These are phyloP conservation scores for Pilatotrama ljubarskyi DNA, from an alignment of 768 basidiomycete species.

Conservation along the genomic window DNA sequence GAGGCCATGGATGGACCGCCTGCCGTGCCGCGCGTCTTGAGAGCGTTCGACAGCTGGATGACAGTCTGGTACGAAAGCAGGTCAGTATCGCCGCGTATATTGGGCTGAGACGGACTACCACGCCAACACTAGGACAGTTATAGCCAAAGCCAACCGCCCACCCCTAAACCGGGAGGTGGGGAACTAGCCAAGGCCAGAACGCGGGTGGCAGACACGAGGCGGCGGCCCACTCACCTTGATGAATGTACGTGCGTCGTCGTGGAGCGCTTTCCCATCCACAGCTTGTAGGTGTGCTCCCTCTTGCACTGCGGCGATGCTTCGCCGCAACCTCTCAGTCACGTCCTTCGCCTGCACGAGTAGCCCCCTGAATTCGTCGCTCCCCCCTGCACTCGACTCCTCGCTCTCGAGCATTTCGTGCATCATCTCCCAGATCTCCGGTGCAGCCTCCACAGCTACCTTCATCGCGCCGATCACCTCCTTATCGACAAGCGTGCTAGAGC, in stretches of 20 bases:
- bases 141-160: not conserved
- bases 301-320: conserved; percentile 58
- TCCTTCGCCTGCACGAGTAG: conserved; percentile 61
- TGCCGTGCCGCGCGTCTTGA: conserved; percentile 58
- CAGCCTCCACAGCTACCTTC: conserved; percentile 74
- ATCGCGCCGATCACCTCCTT: conserved; percentile 80
- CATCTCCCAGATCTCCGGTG: conserved; percentile 80
- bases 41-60: conserved; percentile 69
- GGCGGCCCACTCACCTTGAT: conserved; percentile 60
- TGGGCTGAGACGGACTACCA: not conserved
- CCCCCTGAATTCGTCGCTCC: conserved; percentile 47
- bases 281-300: conserved; percentile 46
- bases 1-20: not conserved
- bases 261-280: conserved; percentile 60
- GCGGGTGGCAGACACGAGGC: conserved; percentile 10
- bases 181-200: not conserved
- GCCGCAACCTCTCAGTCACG: conserved; percentile 62
- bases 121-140: conserved; percentile 1
- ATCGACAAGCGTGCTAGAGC: conserved; percentile 67
- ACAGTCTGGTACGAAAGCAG: conserved; percentile 51
- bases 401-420: conserved; percentile 67
- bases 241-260: conserved; percentile 78
- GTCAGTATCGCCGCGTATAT: conserved; percentile 1
- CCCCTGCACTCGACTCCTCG: conserved; percentile 39
- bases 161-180: not conserved